Percentiles rank a stretch among this genome's conserved stretches.
Evolutionary conservation across 495 filamentous ascomycete genomes (phyloP).

Genomic region (Copromyces sp.): DNA sequence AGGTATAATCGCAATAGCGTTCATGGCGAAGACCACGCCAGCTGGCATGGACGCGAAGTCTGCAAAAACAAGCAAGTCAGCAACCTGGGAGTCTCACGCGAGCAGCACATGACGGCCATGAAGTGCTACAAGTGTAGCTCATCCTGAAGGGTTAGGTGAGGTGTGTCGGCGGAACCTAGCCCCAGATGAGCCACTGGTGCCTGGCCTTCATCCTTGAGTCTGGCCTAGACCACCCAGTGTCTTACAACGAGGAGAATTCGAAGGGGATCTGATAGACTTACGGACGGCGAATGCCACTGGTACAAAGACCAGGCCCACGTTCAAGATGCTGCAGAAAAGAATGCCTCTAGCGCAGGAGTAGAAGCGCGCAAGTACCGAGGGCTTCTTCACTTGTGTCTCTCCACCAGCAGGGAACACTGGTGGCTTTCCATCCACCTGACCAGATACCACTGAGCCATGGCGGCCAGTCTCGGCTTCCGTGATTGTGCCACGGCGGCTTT

Average conservation of each 20-base stretch:
- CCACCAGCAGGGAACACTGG: not conserved
- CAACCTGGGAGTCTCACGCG: conserved; percentile 37
- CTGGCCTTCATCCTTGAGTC: not conserved
- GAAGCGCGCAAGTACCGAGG: conserved; percentile 29
- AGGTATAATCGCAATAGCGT: conserved; percentile 75
- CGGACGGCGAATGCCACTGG: conserved; percentile 62
- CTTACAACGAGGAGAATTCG: not conserved
- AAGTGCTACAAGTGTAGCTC: not conserved
- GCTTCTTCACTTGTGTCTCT: conserved; percentile 5
- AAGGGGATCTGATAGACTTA: conserved; percentile 23
- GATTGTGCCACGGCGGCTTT: not conserved
- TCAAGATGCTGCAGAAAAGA: conserved; percentile 59
- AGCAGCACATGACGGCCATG: not conserved
- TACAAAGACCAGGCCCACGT: conserved; percentile 67
- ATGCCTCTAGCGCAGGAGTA: conserved; percentile 40
- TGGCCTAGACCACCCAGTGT: not conserved
- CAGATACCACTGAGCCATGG: not conserved
- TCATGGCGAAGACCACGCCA: conserved; percentile 42
- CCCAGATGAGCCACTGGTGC: not conserved
- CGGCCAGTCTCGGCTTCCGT: not conserved
- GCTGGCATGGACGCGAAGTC: conserved; percentile 36
- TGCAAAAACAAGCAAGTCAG: conserved; percentile 68
- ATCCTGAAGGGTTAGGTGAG: not conserved
- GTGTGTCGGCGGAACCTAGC: not conserved
- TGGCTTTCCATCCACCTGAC: not conserved